A percentile compares a stretch with the other conserved stretches of the same genome.
These are phyloP conservation scores for Arthromyces matolae DNA, from an alignment of 768 basidiomycete species.

Conservation along the genomic window DNA sequence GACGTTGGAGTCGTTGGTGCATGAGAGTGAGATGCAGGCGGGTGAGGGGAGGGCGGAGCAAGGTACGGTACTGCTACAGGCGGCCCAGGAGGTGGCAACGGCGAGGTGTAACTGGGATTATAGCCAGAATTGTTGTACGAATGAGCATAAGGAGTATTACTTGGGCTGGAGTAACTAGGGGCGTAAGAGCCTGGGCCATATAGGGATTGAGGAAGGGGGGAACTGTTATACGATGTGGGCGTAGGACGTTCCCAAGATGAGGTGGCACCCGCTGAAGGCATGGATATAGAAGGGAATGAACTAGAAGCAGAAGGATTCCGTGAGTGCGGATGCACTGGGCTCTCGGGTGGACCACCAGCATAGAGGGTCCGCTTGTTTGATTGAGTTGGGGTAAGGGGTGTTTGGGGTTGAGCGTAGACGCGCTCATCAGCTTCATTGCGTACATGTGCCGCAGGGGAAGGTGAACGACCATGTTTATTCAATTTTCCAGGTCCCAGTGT, in stretches of 20 bases:
- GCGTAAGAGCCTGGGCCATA: slow-evolving; percentile 1
- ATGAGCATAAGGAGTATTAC: neutral
- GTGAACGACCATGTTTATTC: slow-evolving; percentile 16
- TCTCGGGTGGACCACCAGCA: slow-evolving; percentile 28
- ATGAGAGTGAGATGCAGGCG: neutral
- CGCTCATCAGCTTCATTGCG: slow-evolving; percentile 14
- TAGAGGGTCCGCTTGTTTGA: slow-evolving; percentile 39
- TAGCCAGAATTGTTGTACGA: slow-evolving; percentile 1
- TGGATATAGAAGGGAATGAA: slow-evolving; percentile 8
- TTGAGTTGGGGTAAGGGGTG: slow-evolving; percentile 41
- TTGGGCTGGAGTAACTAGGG: neutral
- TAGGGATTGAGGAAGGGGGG: neutral
- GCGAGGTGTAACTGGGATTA: neutral
- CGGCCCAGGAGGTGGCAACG: slow-evolving; percentile 1
- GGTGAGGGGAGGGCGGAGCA: slow-evolving; percentile 3
- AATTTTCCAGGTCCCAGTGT: slow-evolving; percentile 18
- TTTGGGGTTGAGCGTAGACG: slow-evolving; percentile 27
- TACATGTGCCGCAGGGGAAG: slow-evolving; percentile 14
- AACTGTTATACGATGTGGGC: too few relatives aligned
- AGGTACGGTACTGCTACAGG: neutral
- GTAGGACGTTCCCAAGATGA: slow-evolving; percentile 9
- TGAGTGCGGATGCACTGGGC: too few relatives aligned
- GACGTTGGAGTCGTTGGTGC: slow-evolving; percentile 1
- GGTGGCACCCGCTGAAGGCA: slow-evolving; percentile 11
- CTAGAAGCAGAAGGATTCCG: too few relatives aligned